Evolutionary conservation across 139 green algal genomes (phyloP), one percentile per base, ranked within the genome.

Genomic region (Yamagishiella unicocca): DNA sequence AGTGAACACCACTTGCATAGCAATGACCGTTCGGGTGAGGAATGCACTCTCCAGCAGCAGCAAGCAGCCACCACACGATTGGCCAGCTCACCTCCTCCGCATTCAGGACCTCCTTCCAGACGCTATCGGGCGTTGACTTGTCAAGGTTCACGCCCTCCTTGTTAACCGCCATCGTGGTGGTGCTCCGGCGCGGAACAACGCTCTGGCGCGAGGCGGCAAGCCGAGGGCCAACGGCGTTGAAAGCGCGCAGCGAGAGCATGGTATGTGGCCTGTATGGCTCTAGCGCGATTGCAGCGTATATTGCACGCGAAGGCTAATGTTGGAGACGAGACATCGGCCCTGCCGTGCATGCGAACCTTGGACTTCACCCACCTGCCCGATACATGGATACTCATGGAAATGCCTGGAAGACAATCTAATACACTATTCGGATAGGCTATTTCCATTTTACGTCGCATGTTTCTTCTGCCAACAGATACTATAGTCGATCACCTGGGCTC

Each of bases 111-210:
- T 87, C 53, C 55, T 90, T 92, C 91, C 92, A 94, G 7, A 93
- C 88, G 17, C 70, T 68, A 4, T 96, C 93, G 0, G 92, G 89
- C 0, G 94, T 96, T 67, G 0, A 84, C 80, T 93, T 95, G 84
- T 95, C 91, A 7, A 96, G 88, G 33, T 93, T 89, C 4, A 42
- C 38, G 10, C 58, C 58, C 10, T 67, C 64, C 46, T 80, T 80
- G n/a, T 58, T 62, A 8, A 46, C 62, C 4, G 89, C 84, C 55
- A 88, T 85, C 2, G 61, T 10, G 0, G 6, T 8, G 3, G 25
- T 66, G 29, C 10, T 46, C 22, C 37, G 77, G 55, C 22, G 55
- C 24, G 55, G 31, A 4, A 71, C 6, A 46, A 27, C 55, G 46
- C 38, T 83, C 24, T 33, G 70, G 24, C 70, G 75, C 4, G 75